Conservation (phyloP, 2,329 filamentous ascomycete genomes). For the Falciphora oryzae region DNA sequence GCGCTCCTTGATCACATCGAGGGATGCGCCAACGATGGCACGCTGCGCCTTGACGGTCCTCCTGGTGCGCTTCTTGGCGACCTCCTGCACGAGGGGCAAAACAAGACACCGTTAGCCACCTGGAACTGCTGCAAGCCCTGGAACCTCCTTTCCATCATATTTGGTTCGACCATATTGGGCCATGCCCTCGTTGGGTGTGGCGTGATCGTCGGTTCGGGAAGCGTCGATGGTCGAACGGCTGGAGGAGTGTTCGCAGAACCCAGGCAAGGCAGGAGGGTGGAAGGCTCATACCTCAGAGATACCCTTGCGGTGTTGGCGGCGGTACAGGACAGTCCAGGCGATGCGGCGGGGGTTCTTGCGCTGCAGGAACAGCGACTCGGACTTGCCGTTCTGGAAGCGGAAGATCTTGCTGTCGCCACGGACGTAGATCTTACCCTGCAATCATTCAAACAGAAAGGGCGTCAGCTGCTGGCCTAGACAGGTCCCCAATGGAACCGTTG, state of each 20-base stretch:
- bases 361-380: conserved; percentile 99
- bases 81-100: conserved; percentile 66
- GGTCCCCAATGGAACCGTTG: too few species aligned
- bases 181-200: not conserved
- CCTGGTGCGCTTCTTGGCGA: conserved; percentile 99
- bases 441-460: not conserved
- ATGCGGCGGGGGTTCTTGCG: conserved; percentile 99
- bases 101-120: conserved; percentile 5
- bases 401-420: conserved; percentile 99
- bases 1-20: conserved; percentile 99
- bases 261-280: conserved; percentile 5
- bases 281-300: conserved; percentile 88
- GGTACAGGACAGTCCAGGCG: conserved; percentile 96
- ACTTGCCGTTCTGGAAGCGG: conserved; percentile 99
- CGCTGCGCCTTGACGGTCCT: conserved; percentile 98
- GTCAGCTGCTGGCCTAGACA: too few species aligned
- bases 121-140: not conserved
- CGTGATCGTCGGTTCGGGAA: too few species aligned
- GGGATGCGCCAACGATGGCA: conserved; percentile 97
- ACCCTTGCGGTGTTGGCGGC: conserved; percentile 99
- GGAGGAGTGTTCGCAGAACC: too few species aligned
- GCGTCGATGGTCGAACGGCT: too few species aligned
- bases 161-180: not conserved
- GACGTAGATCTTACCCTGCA: conserved; percentile 97
- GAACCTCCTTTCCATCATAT: not conserved